Percentiles rank a stretch among this genome's conserved stretches.
Evolutionary conservation across 768 basidiomycete genomes (phyloP).

Genomic region (Lactarius deliciosus): DNA sequence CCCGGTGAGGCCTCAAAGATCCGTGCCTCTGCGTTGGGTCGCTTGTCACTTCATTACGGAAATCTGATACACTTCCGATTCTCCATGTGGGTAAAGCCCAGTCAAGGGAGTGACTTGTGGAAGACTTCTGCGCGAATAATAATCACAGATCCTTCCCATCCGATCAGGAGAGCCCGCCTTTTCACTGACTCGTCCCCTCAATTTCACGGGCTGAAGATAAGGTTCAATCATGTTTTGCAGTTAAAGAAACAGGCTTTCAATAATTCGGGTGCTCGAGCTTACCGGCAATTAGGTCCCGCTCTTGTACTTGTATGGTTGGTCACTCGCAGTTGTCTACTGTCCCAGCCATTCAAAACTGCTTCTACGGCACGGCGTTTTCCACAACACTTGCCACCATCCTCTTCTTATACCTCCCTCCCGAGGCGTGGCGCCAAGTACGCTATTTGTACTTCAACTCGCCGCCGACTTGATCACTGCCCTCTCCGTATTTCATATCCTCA

Average conservation of each 20-base stretch:
- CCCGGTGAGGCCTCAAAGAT: neutral
- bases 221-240: conserved; percentile 32
- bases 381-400: conserved; percentile 11
- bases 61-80: conserved; percentile 29
- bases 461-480: conserved; percentile 20
- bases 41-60: conserved; percentile 30
- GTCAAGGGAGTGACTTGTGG: conserved; percentile 20
- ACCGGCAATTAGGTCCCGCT: conserved; percentile 23
- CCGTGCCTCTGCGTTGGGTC: conserved; percentile 3
- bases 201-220: conserved; percentile 26
- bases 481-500: conserved; percentile 15
- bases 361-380: conserved; percentile 23
- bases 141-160: conserved; percentile 28
- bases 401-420: conserved; percentile 19
- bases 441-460: conserved; percentile 27
- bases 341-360: conserved; percentile 19
- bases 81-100: conserved; percentile 30
- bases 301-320: conserved; percentile 30
- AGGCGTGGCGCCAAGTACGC: conserved; percentile 16
- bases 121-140: conserved; percentile 23
- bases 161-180: conserved; percentile 26
- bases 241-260: conserved; percentile 33
- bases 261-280: conserved; percentile 29
- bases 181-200: conserved; percentile 27
- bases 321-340: conserved; percentile 16